phyloP scores from a whole-genome alignment of 2,329 filamentous ascomycete species.

The Arachnomyces sp. region DNA sequence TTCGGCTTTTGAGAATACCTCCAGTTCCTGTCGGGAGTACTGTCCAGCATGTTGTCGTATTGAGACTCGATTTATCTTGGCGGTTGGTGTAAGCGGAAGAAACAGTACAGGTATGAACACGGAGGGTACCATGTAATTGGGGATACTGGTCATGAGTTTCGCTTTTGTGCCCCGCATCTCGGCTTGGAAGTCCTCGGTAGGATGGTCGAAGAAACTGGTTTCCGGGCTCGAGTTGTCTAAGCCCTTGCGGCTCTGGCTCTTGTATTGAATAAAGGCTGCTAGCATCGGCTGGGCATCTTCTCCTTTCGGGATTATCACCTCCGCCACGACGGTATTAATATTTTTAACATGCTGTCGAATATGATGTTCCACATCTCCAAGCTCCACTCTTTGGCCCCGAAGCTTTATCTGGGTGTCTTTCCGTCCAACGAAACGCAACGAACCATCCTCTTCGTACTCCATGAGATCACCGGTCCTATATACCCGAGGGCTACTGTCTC shows the following conservation, averaged over 20 bases:
- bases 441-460: slow-evolving; percentile 23
- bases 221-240: too few relatives aligned
- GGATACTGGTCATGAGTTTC: too few relatives aligned
- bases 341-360: slow-evolving; percentile 27
- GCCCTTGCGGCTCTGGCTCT: too few relatives aligned
- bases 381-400: slow-evolving; percentile 28
- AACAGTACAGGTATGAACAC: slow-evolving; percentile 31
- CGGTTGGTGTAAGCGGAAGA: slow-evolving; percentile 29
- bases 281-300: slow-evolving; percentile 36
- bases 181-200: too few relatives aligned
- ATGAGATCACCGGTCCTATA: slow-evolving; percentile 32
- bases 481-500: slow-evolving; percentile 8
- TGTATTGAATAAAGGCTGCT: slow-evolving; percentile 34
- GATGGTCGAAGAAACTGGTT: too few relatives aligned
- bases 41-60: slow-evolving; percentile 17
- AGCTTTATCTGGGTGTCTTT: slow-evolving; percentile 29
- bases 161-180: too few relatives aligned
- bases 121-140: slow-evolving; percentile 28
- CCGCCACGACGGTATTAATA: slow-evolving; percentile 39
- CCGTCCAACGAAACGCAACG: slow-evolving; percentile 24
- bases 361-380: slow-evolving; percentile 26
- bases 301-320: slow-evolving; percentile 42
- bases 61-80: slow-evolving; percentile 27
- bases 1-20: slow-evolving; percentile 7
- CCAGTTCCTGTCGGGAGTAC: slow-evolving; percentile 12